phyloP scores from a whole-genome alignment of 495 filamentous ascomycete genomes.

The Amorphotheca resinae region DNA sequence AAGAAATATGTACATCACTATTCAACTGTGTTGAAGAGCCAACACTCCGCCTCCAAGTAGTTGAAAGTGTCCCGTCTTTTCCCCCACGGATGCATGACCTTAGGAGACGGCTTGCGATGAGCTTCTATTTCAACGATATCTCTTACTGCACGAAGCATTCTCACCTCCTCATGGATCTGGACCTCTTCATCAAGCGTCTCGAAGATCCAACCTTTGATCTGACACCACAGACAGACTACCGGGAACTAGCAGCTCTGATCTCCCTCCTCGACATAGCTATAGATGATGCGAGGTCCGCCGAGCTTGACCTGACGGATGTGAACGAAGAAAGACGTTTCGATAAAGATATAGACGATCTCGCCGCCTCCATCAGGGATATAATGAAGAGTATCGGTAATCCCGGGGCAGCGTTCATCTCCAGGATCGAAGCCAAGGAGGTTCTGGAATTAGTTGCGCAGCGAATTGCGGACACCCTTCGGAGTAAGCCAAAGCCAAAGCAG shows the following conservation, averaged over 20 bases:
- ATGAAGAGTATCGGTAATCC: slow-evolving; percentile 61
- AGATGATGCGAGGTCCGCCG: slow-evolving; percentile 40
- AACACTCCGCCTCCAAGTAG: slow-evolving; percentile 44
- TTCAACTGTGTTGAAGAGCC: slow-evolving; percentile 38
- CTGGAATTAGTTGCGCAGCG: slow-evolving; percentile 61
- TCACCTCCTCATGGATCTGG: slow-evolving; percentile 35
- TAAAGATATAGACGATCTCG: slow-evolving; percentile 51
- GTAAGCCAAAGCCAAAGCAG: slow-evolving; percentile 45
- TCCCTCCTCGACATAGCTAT: slow-evolving; percentile 61
- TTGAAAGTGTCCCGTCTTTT: slow-evolving; percentile 44
- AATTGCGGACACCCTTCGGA: slow-evolving; percentile 56
- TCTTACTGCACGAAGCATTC: slow-evolving; percentile 26
- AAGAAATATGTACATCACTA: slow-evolving; percentile 36
- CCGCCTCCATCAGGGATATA: slow-evolving; percentile 47
- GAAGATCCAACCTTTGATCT: slow-evolving; percentile 36
- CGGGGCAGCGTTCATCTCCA: slow-evolving; percentile 56
- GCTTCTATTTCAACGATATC: slow-evolving; percentile 49
- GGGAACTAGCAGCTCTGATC: slow-evolving; percentile 46
- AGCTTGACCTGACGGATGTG: slow-evolving; percentile 19
- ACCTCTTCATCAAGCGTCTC: slow-evolving; percentile 38
- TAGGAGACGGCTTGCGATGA: slow-evolving; percentile 58
- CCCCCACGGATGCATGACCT: slow-evolving; percentile 45
- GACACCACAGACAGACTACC: slow-evolving; percentile 50
- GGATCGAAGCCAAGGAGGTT: slow-evolving; percentile 59
- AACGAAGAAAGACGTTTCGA: slow-evolving; percentile 44